These are phyloP conservation scores for Naematelia encephala DNA, from an alignment of 768 basidiomycete genomes.

Conservation along the genomic window DNA sequence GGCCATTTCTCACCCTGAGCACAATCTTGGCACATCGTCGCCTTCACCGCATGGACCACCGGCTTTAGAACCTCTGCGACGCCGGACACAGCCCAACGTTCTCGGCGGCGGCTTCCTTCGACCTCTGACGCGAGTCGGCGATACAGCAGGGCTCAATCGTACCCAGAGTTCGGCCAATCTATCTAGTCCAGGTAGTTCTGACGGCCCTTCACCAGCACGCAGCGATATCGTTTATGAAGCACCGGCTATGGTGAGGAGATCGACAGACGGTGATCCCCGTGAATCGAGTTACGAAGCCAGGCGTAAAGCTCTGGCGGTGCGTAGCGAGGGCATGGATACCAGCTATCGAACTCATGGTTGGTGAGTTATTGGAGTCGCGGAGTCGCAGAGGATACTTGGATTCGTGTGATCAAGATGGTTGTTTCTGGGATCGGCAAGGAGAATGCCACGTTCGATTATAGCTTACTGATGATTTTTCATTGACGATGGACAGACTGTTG, in stretches of 20 bases:
- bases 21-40: slow-evolving; percentile 7
- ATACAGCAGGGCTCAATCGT: slow-evolving; percentile 7
- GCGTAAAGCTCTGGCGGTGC: slow-evolving; percentile 25
- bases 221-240: slow-evolving; percentile 15
- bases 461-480: not conserved
- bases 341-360: slow-evolving; percentile 44
- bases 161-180: slow-evolving; percentile 24
- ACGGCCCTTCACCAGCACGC: not conserved
- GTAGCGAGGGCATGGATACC: slow-evolving; percentile 31
- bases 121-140: slow-evolving; percentile 35
- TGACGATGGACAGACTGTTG: not conserved
- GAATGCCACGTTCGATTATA: not conserved
- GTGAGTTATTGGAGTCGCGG: slow-evolving; percentile 22
- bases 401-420: not conserved
- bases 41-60: not conserved
- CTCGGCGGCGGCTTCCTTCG: slow-evolving; percentile 37
- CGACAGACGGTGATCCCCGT: slow-evolving; percentile 31
- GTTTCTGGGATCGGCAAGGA: not conserved
- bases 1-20: slow-evolving; percentile 8
- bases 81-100: slow-evolving; percentile 23
- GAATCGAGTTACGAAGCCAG: slow-evolving; percentile 12
- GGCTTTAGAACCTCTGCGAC: slow-evolving; percentile 7
- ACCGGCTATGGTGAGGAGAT: slow-evolving; percentile 33
- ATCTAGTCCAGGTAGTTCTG: not conserved
- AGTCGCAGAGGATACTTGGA: too few relatives aligned